phyloP scores from a whole-genome alignment of 148 eudicot genomes.

The Chenopodium suecicum region DNA sequence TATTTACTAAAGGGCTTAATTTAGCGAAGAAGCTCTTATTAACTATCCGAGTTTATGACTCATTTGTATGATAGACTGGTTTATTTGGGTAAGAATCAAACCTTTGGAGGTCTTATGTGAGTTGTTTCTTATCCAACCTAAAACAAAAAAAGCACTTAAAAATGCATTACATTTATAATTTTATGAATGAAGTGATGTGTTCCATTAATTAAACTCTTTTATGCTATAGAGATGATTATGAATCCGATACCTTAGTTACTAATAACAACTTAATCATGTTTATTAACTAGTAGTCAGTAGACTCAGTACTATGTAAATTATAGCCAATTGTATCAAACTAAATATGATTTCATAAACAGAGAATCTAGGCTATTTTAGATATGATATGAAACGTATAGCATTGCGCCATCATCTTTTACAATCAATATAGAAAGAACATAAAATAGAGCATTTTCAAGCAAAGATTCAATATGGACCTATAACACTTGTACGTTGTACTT shows the following conservation, averaged over 20 bases:
- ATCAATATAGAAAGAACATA: constrained; percentile 24
- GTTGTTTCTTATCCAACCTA: background rate
- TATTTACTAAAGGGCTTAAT: background rate
- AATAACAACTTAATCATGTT: background rate
- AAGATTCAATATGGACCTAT: constrained; percentile 18
- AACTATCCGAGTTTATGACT: background rate
- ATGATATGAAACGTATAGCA: too few species aligned
- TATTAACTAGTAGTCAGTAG: background rate
- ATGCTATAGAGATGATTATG: constrained; percentile 19
- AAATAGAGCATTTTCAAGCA: constrained; percentile 5
- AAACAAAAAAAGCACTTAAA: too few species aligned
- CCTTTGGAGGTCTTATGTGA: too few species aligned
- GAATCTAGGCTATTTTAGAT: background rate
- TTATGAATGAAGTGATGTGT: background rate
- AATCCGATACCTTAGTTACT: constrained; percentile 25
- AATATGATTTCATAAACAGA: constrained; percentile 8
- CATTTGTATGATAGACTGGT: too few species aligned
- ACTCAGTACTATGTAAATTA: too few species aligned
- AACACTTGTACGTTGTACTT: constrained; percentile 11
- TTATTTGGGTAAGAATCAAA: too few species aligned
- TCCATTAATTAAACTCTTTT: background rate
- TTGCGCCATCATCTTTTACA: constrained; percentile 7
- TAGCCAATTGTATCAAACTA: background rate
- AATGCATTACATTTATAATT: background rate
- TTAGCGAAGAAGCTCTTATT: background rate